Base-by-base conservation (phyloP, 2,329 filamentous ascomycete species). In the Fusarium circinatum region DNA sequence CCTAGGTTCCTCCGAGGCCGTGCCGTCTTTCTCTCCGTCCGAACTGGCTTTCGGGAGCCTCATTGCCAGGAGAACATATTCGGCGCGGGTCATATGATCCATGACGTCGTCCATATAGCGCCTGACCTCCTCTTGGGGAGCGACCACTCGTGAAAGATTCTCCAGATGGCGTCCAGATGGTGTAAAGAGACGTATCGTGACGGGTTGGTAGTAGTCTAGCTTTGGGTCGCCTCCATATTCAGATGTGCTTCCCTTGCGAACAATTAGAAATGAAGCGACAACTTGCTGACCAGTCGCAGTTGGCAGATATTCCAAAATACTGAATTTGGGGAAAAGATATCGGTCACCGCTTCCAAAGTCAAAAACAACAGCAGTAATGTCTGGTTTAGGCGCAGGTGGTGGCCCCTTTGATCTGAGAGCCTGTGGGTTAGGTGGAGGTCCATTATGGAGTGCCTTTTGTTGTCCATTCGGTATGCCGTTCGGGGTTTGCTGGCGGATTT, bases 301-400 rank as follows among this genome's bases (percentile, higher is more conserved):
- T 13, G 82, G 80, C 4, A 91, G 84, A 78, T 90, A 91, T 79
- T 96, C 93, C 56, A 96, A 81, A 39, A 96, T 92, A 80, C 91
- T 93, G 79, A 93, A 92, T 74, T 91, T 93, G 5, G 94, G 94
- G 72, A 96, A 95, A 54, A 94, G 83, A 79, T 93, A 95, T 32
- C 93, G 89, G 80, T 96, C 93, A 51, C 92, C 93, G 6, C 85
- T 90, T 39, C 91, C 91, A 79, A 94, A 94, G 74, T 94, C 91
- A 69, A 94, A 89, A 2, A 92, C 89, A 20, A 93, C 85, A n/a
- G 90, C 90, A 3, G 90, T 87, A 48, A 92, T 87, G 63, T 92
- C 91, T 32, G 88, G 88, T 74, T 89, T 90, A 5, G 85, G 81
- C 13, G 80, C 78, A 24, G 86, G 86, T 5, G 87, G 85, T 3